Evolutionary conservation across 306 rosid species (phyloP).

Genomic region (Aeschynomene evenia): DNA sequence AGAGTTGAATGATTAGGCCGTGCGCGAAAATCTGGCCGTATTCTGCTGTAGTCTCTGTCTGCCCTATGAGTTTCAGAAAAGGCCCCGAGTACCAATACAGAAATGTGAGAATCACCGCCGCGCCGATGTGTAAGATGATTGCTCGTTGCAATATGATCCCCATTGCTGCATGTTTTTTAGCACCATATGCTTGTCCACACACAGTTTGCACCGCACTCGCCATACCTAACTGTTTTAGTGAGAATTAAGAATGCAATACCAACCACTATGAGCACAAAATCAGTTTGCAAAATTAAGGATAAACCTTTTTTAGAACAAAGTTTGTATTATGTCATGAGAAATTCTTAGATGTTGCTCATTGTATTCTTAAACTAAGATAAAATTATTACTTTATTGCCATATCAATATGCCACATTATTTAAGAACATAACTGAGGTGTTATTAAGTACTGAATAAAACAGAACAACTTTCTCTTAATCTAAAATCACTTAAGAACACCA

Average conservation of each 20-base stretch:
- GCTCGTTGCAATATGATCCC: constrained; percentile 69
- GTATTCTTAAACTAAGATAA: too few relatives aligned
- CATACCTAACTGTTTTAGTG: constrained; percentile 69
- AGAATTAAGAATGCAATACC: neutral
- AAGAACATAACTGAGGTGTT: too few relatives aligned
- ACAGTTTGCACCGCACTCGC: constrained; percentile 82
- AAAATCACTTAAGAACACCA: too few relatives aligned
- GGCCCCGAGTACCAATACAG: constrained; percentile 64
- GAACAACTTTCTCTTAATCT: too few relatives aligned
- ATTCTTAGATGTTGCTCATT: too few relatives aligned
- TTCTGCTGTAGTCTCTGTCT: constrained; percentile 42
- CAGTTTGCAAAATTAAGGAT: too few relatives aligned
- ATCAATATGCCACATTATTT: too few relatives aligned
- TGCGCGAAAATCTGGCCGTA: constrained; percentile 53
- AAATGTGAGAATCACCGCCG: constrained; percentile 59
- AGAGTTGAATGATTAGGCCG: constrained; percentile 61
- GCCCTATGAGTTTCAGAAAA: constrained; percentile 52
- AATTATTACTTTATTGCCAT: too few relatives aligned
- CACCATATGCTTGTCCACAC: constrained; percentile 82
- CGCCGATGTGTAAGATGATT: constrained; percentile 57
- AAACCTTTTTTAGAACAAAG: too few relatives aligned
- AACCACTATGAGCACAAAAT: neutral
- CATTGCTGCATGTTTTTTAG: constrained; percentile 55
- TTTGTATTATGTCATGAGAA: too few relatives aligned
- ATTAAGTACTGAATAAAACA: too few relatives aligned